phyloP scores from a whole-genome alignment of 2,329 filamentous ascomycete genomes.

The Zasmidium citrigriseum region DNA sequence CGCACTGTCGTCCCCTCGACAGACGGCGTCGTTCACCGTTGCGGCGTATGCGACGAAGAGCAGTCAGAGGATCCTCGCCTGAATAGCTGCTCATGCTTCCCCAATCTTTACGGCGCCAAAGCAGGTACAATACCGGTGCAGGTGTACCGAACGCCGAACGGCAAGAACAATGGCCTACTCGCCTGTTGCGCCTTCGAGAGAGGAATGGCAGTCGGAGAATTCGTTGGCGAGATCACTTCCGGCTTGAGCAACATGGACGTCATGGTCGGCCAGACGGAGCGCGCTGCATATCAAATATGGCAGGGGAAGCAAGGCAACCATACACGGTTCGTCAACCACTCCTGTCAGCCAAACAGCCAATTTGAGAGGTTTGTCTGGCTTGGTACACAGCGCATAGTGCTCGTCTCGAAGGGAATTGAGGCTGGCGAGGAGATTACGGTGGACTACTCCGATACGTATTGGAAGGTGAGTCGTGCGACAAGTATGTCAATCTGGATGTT shows the following conservation, averaged over 20 bases:
- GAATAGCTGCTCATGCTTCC: conserved; percentile 57
- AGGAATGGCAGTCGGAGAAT: conserved; percentile 57
- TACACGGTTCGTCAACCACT: conserved; percentile 61
- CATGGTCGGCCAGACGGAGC: conserved; percentile 48
- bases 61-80: conserved; percentile 53
- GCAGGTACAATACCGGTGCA: conserved; percentile 50
- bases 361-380: conserved; percentile 60
- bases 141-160: conserved; percentile 54
- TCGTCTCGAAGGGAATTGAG: conserved; percentile 58
- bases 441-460: conserved; percentile 61
- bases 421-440: conserved; percentile 58
- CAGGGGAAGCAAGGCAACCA: conserved; percentile 59
- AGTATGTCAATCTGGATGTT: background rate
- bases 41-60: conserved; percentile 48
- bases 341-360: conserved; percentile 59
- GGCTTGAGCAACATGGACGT: conserved; percentile 56
- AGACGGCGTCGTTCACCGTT: conserved; percentile 34
- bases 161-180: conserved; percentile 57
- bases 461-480: conserved; percentile 38
- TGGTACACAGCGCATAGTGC: conserved; percentile 55
- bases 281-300: conserved; percentile 59
- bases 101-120: conserved; percentile 52
- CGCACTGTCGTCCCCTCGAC: conserved; percentile 43
- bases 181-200: conserved; percentile 52
- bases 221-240: conserved; percentile 57